phyloP scores from a whole-genome alignment of 305 asterid genomes.

The Ruellia speciosa region DNA sequence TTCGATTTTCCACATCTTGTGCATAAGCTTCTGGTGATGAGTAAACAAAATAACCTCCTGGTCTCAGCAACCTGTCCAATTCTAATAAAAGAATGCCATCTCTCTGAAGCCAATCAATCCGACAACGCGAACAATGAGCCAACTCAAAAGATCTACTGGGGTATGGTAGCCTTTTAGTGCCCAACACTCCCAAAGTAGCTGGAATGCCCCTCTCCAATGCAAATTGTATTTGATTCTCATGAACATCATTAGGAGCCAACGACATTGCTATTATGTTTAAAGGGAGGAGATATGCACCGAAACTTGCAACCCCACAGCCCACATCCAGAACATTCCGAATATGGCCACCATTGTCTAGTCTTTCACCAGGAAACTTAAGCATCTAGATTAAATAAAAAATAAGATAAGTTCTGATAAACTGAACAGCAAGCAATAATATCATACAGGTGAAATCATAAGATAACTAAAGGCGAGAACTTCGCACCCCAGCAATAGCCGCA shows the following conservation, averaged over 20 bases:
- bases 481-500: constrained; percentile 71
- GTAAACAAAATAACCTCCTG: constrained; percentile 87
- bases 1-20: constrained; percentile 65
- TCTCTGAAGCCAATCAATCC: constrained; percentile 96
- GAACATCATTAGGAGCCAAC: constrained; percentile 90
- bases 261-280: constrained; percentile 79
- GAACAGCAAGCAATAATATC: constrained; percentile 1
- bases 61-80: constrained; percentile 82
- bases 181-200: constrained; percentile 78
- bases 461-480: constrained; percentile 8
- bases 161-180: constrained; percentile 81
- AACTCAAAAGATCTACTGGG: constrained; percentile 91
- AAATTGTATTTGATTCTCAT: constrained; percentile 92
- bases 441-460: neutral
- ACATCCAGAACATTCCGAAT: constrained; percentile 80
- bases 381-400: constrained; percentile 32
- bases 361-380: constrained; percentile 77
- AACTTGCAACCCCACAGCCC: constrained; percentile 97
- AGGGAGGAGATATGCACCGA: constrained; percentile 86
- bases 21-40: constrained; percentile 96
- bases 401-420: constrained; percentile 1
- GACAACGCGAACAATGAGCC: constrained; percentile 90
- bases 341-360: constrained; percentile 58
- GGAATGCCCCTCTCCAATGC: constrained; percentile 93
- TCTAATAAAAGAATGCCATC: constrained; percentile 83